A percentile compares a stretch with the other conserved stretches of the same genome.
Conservation (phyloP, 1,284 basidiomycete genomes). For the Rhizopogon hawkerae region DNA sequence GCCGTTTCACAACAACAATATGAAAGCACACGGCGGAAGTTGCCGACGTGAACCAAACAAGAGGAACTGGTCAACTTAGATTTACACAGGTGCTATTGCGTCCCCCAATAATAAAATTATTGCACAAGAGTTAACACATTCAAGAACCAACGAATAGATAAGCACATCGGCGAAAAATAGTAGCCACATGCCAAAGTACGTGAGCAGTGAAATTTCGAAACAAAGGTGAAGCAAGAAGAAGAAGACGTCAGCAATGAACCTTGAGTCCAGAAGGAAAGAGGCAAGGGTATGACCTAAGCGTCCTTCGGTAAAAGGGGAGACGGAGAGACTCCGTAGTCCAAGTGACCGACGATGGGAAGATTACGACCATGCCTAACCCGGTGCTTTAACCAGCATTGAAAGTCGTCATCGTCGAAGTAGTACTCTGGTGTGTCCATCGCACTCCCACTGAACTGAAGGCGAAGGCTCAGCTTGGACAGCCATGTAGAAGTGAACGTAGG, state of each 20-base stretch:
- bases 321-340: background rate
- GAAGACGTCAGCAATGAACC: background rate
- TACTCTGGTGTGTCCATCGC: slow-evolving; percentile 25
- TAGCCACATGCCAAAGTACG: background rate
- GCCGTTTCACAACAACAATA: background rate
- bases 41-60: too few species aligned
- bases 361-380: slow-evolving; percentile 25
- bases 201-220: background rate
- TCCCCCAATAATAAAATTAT: too few species aligned
- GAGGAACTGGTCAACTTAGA: too few species aligned
- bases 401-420: slow-evolving; percentile 22
- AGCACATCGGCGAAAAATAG: background rate
- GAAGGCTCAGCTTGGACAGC: slow-evolving; percentile 29
- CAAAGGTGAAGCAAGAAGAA: background rate
- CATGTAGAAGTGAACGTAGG: slow-evolving; percentile 27
- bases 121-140: background rate
- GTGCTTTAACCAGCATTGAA: slow-evolving; percentile 18
- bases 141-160: background rate
- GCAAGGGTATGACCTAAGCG: background rate
- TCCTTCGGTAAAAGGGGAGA: too few species aligned
- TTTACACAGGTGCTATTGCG: too few species aligned
- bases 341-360: slow-evolving; percentile 23
- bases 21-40: too few species aligned
- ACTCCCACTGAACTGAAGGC: slow-evolving; percentile 27
- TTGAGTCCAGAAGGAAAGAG: background rate